Base-by-base conservation (phyloP, 129 eudicot genomes). In the Helianthus tuberosus region DNA sequence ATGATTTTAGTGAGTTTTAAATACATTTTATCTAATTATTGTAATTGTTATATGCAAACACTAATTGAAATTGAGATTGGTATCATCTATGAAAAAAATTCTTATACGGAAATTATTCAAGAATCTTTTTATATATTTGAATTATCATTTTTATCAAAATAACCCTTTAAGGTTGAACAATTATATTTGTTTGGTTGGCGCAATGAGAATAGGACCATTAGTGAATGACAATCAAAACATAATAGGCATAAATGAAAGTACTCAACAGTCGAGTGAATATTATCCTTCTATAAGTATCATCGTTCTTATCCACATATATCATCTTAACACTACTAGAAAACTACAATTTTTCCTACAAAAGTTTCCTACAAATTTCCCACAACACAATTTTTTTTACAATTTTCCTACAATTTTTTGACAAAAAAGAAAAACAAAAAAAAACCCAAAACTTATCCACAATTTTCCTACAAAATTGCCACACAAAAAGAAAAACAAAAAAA, bases 271-370 rank as follows among this genome's bases (percentile, higher is more conserved):
- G 8, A 39, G 46, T 39, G 46, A 39, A 13, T 10, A 48, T 52
- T 36, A 51, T 52, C 4, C 63, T 27, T 49, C 63, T 69, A 69
- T 69, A 51, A 69, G 61, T 50, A 69, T 35, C 63, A 8, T 35
- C 48, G 14, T 15, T n/a, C 73, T 44, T n/a, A 43, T 44, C 59
- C 59, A n/a, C 11, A 53, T 0, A 20, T 16, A 53, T 53, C 59
- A 53, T 53, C 59, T 6, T 69, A 36, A 20, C 23, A 20, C 23
- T 20, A n/a, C n/a, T n/a, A n/a, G n/a, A n/a, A n/a, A n/a, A n/a
- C n/a, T n/a, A n/a, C n/a, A n/a, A n/a, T n/a, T n/a, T n/a, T n/a
- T n/a, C n/a, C n/a, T n/a, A n/a, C n/a, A n/a, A n/a, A n/a, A n/a
- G n/a, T n/a, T n/a, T n/a, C n/a, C n/a, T n/a, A n/a, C n/a, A n/a